Base-by-base conservation (phyloP, 768 basidiomycete genomes). In the Lactarius indigo region DNA sequence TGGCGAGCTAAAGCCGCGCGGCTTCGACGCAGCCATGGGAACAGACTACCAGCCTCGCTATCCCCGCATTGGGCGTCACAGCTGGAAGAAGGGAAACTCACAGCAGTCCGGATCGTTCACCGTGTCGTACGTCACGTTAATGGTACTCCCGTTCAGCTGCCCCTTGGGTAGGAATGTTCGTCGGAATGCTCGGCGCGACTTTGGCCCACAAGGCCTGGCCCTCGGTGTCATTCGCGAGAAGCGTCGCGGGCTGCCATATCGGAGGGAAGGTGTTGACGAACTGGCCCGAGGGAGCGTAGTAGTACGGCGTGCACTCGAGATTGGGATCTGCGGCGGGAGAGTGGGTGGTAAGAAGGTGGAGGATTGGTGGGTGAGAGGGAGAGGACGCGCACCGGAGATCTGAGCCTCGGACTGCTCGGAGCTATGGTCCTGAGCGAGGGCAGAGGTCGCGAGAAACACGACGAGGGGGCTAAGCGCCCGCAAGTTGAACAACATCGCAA, bases 141-240 rank as follows among this genome's bases (percentile, higher is more conserved):
- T 50, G 47, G 59, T 61, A 37, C 52, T 59, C 52, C 67, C 55
- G 20, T 42, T 57, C 26, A 57, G 33, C 54, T 65, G 30, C 57
- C 52, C 61, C 73, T 83, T 85, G 18, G 80, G 75, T 1, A 74
- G 12, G 12, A 3, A 84, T 83, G 62, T 83, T 80, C 30, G 60
- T 65, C 52, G 86, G 86, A 56, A 87, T 76, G 37, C 68, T 76
- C 1, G 72, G 59, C 39, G 75, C 71, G 31, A 87, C 84, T 44
- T 76, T 75, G 10, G 76, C 70, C 78, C 81, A 87, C 65, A 79
- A 78, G 8, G 74, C 72, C 54, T 74, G 75, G 41, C 55, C 70
- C 0, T n/a, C 42, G 3, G 64, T n/a, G 31, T 70, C 70, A 5
- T 23, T 66, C 9, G 70, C 6, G 37, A 65, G 68, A 10, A 70